A percentile compares a stretch with the other conserved stretches of the same genome.
Evolutionary conservation across 2,329 filamentous ascomycete species (phyloP).

Genomic region (Lachnellula willkommii): DNA sequence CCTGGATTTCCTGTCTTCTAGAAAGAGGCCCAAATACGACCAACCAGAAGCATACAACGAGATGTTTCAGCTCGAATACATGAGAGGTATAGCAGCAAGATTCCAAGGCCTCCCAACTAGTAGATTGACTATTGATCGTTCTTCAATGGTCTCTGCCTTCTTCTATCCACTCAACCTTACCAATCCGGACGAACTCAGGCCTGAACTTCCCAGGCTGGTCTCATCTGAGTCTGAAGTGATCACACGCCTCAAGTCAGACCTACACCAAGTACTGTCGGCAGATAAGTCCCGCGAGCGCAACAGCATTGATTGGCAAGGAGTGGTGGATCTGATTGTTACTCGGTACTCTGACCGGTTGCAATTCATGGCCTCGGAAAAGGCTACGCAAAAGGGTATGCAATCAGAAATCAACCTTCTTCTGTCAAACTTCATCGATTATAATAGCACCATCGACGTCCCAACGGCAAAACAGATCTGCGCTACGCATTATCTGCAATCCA

Average conservation of each 20-base stretch:
- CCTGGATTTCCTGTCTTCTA: slow-evolving; percentile 22
- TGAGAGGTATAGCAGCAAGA: slow-evolving; percentile 36
- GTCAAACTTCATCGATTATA: slow-evolving; percentile 41
- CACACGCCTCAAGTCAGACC: slow-evolving; percentile 36
- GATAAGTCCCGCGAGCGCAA: slow-evolving; percentile 19
- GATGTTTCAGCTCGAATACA: slow-evolving; percentile 30
- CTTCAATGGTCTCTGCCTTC: slow-evolving; percentile 28
- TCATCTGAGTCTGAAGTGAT: slow-evolving; percentile 23
- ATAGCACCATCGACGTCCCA: slow-evolving; percentile 30
- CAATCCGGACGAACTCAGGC: slow-evolving; percentile 19
- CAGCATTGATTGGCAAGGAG: slow-evolving; percentile 52
- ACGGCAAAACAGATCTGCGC: slow-evolving; percentile 44
- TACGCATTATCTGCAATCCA: slow-evolving; percentile 39
- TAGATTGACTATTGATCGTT: slow-evolving; percentile 28
- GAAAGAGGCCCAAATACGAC: slow-evolving; percentile 10
- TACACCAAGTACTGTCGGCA: slow-evolving; percentile 39
- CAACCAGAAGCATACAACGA: neutral
- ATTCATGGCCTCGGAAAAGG: slow-evolving; percentile 12
- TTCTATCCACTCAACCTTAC: slow-evolving; percentile 28
- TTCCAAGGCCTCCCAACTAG: slow-evolving; percentile 41
- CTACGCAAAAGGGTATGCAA: slow-evolving; percentile 30
- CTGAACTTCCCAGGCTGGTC: slow-evolving; percentile 22
- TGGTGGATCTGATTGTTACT: slow-evolving; percentile 59
- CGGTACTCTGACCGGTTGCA: slow-evolving; percentile 55
- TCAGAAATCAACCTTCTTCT: slow-evolving; percentile 36